phyloP scores from a whole-genome alignment of 2,329 filamentous ascomycete genomes.

The Colletotrichum orbiculare region DNA sequence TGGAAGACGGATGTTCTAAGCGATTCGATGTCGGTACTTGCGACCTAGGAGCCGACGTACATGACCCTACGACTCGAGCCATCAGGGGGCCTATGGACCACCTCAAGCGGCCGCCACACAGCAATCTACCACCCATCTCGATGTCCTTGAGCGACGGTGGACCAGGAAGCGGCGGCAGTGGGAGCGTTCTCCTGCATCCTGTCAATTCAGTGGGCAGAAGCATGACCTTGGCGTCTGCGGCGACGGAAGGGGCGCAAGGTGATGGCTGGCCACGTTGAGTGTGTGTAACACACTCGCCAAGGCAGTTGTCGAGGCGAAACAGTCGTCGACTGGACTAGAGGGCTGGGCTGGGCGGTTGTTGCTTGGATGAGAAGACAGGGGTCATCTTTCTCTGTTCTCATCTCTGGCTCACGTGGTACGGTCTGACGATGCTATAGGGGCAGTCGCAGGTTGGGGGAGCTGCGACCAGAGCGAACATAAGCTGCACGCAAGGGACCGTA shows the following conservation, averaged over 20 bases:
- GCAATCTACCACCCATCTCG: conserved; percentile 25
- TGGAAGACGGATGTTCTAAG: conserved; percentile 80
- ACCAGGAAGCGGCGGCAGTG: background rate
- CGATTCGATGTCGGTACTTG: conserved; percentile 69
- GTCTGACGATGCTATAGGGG: too few species aligned
- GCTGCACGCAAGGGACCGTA: too few species aligned
- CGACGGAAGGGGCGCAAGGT: conserved; percentile 18
- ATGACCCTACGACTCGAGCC: conserved; percentile 38
- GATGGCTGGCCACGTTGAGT: conserved; percentile 21
- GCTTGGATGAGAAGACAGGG: too few species aligned
- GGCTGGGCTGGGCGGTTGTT: too few species aligned
- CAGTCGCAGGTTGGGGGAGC: too few species aligned
- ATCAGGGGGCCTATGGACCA: conserved; percentile 33
- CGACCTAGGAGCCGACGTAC: conserved; percentile 53
- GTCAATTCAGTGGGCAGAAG: conserved; percentile 17
- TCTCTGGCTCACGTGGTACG: too few species aligned
- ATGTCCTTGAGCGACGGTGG: conserved; percentile 9
- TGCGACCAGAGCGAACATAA: too few species aligned
- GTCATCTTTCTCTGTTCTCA: too few species aligned
- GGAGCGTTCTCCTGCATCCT: conserved; percentile 21
- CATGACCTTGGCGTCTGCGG: conserved; percentile 9
- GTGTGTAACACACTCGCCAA: background rate
- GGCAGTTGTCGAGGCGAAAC: too few species aligned
- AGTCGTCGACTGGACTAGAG: too few species aligned
- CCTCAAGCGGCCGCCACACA: conserved; percentile 13